These are phyloP conservation scores for Monosporozyma yasuniensis DNA, from an alignment of 805 yeast species.

Conservation along the genomic window DNA sequence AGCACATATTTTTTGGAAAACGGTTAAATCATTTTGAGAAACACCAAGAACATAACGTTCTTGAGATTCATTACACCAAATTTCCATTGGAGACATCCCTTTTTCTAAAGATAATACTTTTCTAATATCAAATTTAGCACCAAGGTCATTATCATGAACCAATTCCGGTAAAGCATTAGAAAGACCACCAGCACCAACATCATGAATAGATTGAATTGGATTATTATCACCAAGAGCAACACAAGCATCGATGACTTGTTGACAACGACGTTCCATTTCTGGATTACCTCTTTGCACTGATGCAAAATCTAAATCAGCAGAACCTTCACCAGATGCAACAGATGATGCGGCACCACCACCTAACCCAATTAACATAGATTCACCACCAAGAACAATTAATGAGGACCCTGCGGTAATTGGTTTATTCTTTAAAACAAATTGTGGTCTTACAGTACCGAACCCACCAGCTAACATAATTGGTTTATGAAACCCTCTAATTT, in stretches of 20 bases:
- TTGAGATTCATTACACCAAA: constrained; percentile 99
- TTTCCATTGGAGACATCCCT: constrained; percentile 99
- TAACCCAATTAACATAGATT: constrained; percentile 92
- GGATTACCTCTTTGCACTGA: constrained; percentile 99
- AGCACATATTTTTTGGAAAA: constrained; percentile 71
- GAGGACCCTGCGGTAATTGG: constrained; percentile 87
- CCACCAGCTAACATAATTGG: constrained; percentile 99
- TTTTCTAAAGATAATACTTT: constrained; percentile 86
- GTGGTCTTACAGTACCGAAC: constrained; percentile 92
- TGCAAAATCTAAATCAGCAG: constrained; percentile 94
- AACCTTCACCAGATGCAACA: constrained; percentile 90
- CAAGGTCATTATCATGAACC: constrained; percentile 93
- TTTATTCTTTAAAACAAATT: constrained; percentile 76
- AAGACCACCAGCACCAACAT: constrained; percentile 98
- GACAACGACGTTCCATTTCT: constrained; percentile 98
- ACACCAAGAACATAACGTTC: constrained; percentile 96
- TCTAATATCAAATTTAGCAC: constrained; percentile 88
- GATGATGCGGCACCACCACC: constrained; percentile 99
- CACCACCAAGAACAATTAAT: constrained; percentile 93
- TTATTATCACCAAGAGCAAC: constrained; percentile 62
- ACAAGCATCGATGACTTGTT: constrained; percentile 94
- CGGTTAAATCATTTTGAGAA: constrained; percentile 60
- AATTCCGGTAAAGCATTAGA: constrained; percentile 96
- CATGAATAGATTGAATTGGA: constrained; percentile 94
- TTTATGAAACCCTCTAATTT: constrained; percentile 92